phyloP scores from a whole-genome alignment of 1,139 yeast species.

The Scheffersomyces titani region DNA sequence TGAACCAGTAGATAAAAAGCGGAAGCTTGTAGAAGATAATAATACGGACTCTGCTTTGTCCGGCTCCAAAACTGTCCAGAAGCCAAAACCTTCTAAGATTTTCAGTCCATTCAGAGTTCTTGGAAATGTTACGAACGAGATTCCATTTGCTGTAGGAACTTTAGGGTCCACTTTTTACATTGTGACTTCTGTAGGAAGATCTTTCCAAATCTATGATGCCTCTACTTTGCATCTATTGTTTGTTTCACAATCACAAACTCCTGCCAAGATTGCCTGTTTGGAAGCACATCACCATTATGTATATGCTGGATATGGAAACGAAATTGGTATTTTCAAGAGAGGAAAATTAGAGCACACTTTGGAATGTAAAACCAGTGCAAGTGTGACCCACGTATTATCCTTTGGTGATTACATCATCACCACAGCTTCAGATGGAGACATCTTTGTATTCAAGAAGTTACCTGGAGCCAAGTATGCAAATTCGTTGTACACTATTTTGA shows the following conservation, averaged over 20 bases:
- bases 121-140: slow-evolving; percentile 74
- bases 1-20: slow-evolving; percentile 33
- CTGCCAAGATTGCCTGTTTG: slow-evolving; percentile 66
- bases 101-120: slow-evolving; percentile 50
- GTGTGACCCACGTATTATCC: slow-evolving; percentile 52
- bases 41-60: background rate
- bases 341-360: slow-evolving; percentile 70
- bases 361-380: slow-evolving; percentile 31
- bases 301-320: slow-evolving; percentile 72
- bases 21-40: slow-evolving; percentile 19
- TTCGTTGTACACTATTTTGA: slow-evolving; percentile 66
- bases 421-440: slow-evolving; percentile 48
- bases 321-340: slow-evolving; percentile 78
- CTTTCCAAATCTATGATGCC: slow-evolving; percentile 94
- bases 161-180: slow-evolving; percentile 86
- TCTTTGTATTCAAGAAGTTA: slow-evolving; percentile 66
- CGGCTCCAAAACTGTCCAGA: background rate
- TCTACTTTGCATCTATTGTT: slow-evolving; percentile 82
- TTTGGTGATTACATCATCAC: slow-evolving; percentile 84
- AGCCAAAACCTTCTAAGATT: slow-evolving; percentile 27
- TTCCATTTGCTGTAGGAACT: slow-evolving; percentile 86
- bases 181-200: slow-evolving; percentile 85
- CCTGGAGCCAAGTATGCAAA: slow-evolving; percentile 53
- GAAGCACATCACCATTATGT: slow-evolving; percentile 85
- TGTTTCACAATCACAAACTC: slow-evolving; percentile 80